Percentiles rank a stretch among this genome's conserved stretches.
Evolutionary conservation across 352 stramenopile species (phyloP).

Genomic region (Globisporangium camurandrum): DNA sequence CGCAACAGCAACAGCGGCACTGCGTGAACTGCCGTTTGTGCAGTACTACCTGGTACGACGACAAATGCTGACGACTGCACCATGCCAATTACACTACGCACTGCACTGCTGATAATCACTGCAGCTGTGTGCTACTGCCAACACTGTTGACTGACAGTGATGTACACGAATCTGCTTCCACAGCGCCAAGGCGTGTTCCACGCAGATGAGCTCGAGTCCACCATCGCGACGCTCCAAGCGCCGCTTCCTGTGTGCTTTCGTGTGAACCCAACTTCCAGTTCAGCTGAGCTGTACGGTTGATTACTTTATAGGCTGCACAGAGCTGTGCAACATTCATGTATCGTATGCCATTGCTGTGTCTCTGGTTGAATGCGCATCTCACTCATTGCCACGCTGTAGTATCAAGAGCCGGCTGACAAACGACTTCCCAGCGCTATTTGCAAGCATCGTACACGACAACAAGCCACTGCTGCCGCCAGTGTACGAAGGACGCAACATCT

Average conservation of each 20-base stretch:
- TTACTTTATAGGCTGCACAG: too few relatives aligned
- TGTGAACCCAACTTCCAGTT: conserved; percentile 38
- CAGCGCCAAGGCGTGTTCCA: conserved; percentile 59
- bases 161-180: background rate
- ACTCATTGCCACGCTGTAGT: conserved; percentile 2
- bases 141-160: background rate
- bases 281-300: conserved; percentile 21
- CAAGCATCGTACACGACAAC: conserved; percentile 19
- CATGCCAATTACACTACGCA: too few relatives aligned
- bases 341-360: background rate
- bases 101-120: background rate
- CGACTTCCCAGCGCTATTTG: conserved; percentile 40
- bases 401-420: conserved; percentile 41
- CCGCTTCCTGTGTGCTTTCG: conserved; percentile 67
- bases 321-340: background rate
- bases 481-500: conserved; percentile 7
- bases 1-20: background rate
- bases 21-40: conserved; percentile 25
- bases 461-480: conserved; percentile 26
- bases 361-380: background rate
- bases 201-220: conserved; percentile 25
- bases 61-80: background rate
- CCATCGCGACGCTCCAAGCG: conserved; percentile 39
- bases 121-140: too few relatives aligned
- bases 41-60: conserved; percentile 63